These are phyloP conservation scores for Sugiyamaella novakii DNA, from an alignment of 1,139 yeast species.

Conservation along the genomic window DNA sequence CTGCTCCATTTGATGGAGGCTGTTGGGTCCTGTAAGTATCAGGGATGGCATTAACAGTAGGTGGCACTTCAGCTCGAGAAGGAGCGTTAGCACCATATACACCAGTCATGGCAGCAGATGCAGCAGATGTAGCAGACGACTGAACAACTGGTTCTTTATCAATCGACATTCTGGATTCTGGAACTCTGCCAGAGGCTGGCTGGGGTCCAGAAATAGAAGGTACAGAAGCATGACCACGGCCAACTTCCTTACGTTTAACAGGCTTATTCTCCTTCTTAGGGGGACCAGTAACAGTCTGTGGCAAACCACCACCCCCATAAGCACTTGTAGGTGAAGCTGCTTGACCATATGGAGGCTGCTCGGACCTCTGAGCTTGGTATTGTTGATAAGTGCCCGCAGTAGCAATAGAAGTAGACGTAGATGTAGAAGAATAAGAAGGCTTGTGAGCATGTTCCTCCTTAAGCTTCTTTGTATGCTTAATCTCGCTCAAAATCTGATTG, in stretches of 20 bases:
- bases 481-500: conserved; percentile 80
- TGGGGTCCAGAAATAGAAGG: conserved; percentile 8
- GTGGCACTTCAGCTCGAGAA: background rate
- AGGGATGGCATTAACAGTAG: too few species aligned
- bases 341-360: conserved; percentile 10
- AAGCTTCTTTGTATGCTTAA: conserved; percentile 70
- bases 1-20: conserved; percentile 5
- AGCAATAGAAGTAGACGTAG: conserved; percentile 17
- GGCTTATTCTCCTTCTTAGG: conserved; percentile 35
- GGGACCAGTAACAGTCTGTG: conserved; percentile 29
- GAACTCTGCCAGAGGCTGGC: conserved; percentile 10
- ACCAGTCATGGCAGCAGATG: conserved; percentile 13
- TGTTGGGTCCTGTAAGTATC: conserved; percentile 7
- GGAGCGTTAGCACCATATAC: background rate
- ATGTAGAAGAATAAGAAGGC: conserved; percentile 14
- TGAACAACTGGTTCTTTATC: background rate
- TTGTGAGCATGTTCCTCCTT: conserved; percentile 26
- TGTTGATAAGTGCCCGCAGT: conserved; percentile 12
- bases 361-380: background rate
- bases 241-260: conserved; percentile 40
- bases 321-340: conserved; percentile 6
- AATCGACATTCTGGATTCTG: background rate
- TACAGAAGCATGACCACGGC: conserved; percentile 27
- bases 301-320: conserved; percentile 11
- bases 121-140: conserved; percentile 10